Base-by-base conservation (phyloP, 257 asterid genomes). In the Thymus mandschuricus region DNA sequence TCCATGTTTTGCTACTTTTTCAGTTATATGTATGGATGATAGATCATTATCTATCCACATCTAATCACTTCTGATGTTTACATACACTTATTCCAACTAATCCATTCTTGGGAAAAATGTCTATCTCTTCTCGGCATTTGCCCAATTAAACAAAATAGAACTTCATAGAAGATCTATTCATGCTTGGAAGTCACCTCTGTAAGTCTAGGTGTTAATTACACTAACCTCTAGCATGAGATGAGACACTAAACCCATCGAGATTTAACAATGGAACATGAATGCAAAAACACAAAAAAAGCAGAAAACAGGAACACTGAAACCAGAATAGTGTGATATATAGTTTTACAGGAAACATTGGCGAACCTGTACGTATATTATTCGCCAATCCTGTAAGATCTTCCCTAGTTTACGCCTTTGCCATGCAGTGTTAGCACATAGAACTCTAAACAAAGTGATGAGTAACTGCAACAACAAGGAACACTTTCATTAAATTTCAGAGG, bases 321-420 rank as follows among this genome's bases (percentile, higher is more conserved):
- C 67, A 60, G 58, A 21, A 69, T 8, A 31, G 45, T 27, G 49
- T 5, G 28, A 43, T 38, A 35, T 41, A 70, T 78, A 58, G 58
- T 66, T 60, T 38, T 11, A 34, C 44, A 8, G 44, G 38, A 15
- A 41, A 72, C 34, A 48, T 48, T 43, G 68, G 8, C 84, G 71
- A 68, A 95, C 99, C 98, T 95, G 99, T 64, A 90, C 87, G 69
- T 85, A 86, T 74, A 89, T 81, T 79, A 95, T 86, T 51, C 95
- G 98, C 99, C 99, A 95, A 78, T 95, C 99, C 86, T 95, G 99
- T 78, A 95, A 81, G 69, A 88, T 84, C 82, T 95, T 95, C 79
- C 99, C 99, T 68, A 95, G 97, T 81, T 95, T 95, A 73, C 99
- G 99, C 74, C 99, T 81, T 82, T 89, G 98, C 99, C 99, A 95